These are phyloP conservation scores for Sporobolomyces roseus DNA, from an alignment of 768 basidiomycete genomes.

Conservation along the genomic window DNA sequence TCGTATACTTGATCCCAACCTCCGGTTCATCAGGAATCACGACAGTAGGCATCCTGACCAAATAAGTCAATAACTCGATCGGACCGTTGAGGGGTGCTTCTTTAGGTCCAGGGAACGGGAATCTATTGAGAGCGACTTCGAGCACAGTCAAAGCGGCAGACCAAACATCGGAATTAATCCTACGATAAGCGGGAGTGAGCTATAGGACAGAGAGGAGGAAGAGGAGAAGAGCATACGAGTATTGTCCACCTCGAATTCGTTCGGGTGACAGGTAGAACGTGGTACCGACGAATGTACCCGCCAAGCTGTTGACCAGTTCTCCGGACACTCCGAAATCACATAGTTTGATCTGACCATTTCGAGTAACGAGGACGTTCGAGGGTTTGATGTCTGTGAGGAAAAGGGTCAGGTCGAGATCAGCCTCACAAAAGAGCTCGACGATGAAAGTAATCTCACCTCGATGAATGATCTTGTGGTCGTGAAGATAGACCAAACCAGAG, in stretches of 20 bases:
- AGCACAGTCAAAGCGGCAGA: constrained; percentile 90
- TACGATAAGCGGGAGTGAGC: too few relatives aligned
- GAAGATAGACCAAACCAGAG: constrained; percentile 88
- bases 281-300: constrained; percentile 54
- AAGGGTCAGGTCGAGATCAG: not conserved
- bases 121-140: constrained; percentile 87
- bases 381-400: constrained; percentile 52
- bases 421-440: too few relatives aligned
- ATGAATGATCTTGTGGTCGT: constrained; percentile 86
- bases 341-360: constrained; percentile 53
- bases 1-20: constrained; percentile 44
- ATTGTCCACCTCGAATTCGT: constrained; percentile 83
- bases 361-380: constrained; percentile 54
- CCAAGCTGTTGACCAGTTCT: constrained; percentile 53
- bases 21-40: constrained; percentile 37
- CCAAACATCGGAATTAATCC: constrained; percentile 82
- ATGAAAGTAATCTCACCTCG: constrained; percentile 52
- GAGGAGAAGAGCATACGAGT: constrained; percentile 56
- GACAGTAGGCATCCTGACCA: constrained; percentile 69
- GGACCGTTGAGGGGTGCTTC: constrained; percentile 68
- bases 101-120: constrained; percentile 70
- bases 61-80: constrained; percentile 91
- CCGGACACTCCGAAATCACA: constrained; percentile 55
- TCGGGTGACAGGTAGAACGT: constrained; percentile 69
- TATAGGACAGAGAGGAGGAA: too few relatives aligned